Evolutionary conservation across 768 basidiomycete genomes (phyloP).

Genomic region (Sporobolomyces pararoseus): DNA sequence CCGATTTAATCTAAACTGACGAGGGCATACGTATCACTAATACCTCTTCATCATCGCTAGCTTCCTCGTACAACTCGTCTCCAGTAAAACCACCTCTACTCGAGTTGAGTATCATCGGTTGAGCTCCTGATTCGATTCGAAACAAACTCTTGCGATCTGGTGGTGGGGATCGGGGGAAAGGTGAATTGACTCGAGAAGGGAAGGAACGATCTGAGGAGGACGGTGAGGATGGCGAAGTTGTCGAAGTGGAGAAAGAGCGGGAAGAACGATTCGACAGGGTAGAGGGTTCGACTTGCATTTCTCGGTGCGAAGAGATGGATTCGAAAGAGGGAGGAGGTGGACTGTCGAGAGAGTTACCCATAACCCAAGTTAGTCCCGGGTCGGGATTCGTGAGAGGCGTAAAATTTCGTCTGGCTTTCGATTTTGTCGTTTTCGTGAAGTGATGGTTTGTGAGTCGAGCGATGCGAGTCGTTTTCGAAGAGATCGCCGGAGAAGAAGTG

Average conservation of each 20-base stretch:
- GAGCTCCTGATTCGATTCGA: conserved; percentile 1
- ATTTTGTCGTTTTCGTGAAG: neutral
- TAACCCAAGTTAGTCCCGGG: conserved; percentile 15
- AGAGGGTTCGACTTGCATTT: neutral
- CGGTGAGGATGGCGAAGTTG: neutral
- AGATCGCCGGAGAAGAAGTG: neutral
- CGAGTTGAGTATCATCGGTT: neutral
- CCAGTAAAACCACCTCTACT: neutral
- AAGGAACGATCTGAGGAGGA: too few relatives aligned
- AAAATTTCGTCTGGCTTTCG: neutral
- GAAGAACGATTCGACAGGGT: neutral
- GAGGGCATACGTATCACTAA: conserved; percentile 1
- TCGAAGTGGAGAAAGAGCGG: neutral
- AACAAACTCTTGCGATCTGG: conserved; percentile 3
- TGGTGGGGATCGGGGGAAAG: neutral
- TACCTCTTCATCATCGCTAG: neutral
- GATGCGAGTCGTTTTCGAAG: neutral
- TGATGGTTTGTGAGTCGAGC: neutral
- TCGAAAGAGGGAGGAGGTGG: neutral
- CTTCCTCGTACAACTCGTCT: neutral
- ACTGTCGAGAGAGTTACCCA: conserved; percentile 21
- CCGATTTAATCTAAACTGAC: too few relatives aligned
- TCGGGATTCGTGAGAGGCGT: neutral
- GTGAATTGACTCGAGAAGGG: neutral
- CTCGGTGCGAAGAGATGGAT: neutral